Evolutionary conservation across 108 stramenopile genomes (phyloP).

Genomic region (Nitzschia putrida): DNA sequence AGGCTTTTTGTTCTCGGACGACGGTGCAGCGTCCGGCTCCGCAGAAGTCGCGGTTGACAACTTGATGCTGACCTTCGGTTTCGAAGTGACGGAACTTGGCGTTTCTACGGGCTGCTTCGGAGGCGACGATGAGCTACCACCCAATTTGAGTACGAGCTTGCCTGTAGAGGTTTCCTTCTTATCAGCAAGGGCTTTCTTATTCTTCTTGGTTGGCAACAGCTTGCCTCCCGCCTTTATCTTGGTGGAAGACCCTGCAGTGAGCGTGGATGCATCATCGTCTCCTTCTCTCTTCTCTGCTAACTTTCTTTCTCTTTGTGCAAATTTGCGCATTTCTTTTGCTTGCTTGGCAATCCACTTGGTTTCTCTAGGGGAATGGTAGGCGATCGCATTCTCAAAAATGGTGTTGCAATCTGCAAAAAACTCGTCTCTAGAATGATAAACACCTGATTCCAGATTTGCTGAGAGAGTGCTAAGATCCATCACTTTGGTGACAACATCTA

Average conservation of each 20-base stretch:
- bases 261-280: neutral
- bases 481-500: constrained; percentile 49
- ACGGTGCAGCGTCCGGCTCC: constrained; percentile 7
- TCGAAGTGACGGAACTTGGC: neutral
- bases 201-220: constrained; percentile 18
- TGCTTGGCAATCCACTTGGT: constrained; percentile 64
- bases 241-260: neutral
- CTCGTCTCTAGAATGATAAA: constrained; percentile 43
- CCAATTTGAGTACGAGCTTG: constrained; percentile 29
- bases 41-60: neutral
- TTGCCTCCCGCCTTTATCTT: neutral
- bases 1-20: constrained; percentile 36
- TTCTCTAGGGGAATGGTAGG: constrained; percentile 55
- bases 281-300: constrained; percentile 43
- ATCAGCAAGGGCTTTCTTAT: constrained; percentile 16
- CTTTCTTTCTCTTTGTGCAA: constrained; percentile 55
- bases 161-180: neutral
- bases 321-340: constrained; percentile 68
- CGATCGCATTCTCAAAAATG: constrained; percentile 72
- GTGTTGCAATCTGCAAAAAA: constrained; percentile 50
- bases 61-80: constrained; percentile 26
- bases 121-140: neutral
- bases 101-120: neutral
- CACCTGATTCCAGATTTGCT: constrained; percentile 56
- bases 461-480: constrained; percentile 74